A percentile compares a stretch with the other conserved stretches of the same genome.
phyloP scores from a whole-genome alignment of 116 monocot species.

The Trichopus zeylanicus region DNA sequence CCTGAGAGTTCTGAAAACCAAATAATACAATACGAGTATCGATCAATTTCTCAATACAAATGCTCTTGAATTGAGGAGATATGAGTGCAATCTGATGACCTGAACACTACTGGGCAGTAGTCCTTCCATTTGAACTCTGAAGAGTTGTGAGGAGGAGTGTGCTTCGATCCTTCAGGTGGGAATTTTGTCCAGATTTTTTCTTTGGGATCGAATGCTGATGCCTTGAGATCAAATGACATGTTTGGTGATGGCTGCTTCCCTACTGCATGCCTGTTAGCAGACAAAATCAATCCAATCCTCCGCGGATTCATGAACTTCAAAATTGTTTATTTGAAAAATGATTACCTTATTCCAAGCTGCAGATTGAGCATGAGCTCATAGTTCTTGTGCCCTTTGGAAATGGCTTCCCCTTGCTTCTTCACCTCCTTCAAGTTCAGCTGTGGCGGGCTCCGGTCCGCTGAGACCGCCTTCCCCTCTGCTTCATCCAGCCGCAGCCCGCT shows the following conservation, averaged over 20 bases:
- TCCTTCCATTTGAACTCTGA: constrained; percentile 99
- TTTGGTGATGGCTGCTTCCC: constrained; percentile 53
- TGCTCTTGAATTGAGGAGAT: background rate
- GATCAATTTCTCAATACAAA: background rate
- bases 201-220: constrained; percentile 86
- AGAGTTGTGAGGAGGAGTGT: constrained; percentile 95
- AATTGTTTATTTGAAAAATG: background rate
- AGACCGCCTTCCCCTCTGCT: constrained; percentile 1
- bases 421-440: constrained; percentile 14
- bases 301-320: constrained; percentile 2
- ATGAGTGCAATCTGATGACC: constrained; percentile 24
- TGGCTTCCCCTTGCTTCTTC: constrained; percentile 82
- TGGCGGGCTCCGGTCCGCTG: constrained; percentile 1
- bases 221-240: constrained; percentile 63
- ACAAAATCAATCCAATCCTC: too few relatives aligned
- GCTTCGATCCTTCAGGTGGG: constrained; percentile 88
- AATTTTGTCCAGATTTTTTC: constrained; percentile 97
- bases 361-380: constrained; percentile 98
- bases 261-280: constrained; percentile 92
- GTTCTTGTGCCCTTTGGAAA: constrained; percentile 89
- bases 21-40: background rate
- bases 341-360: constrained; percentile 87
- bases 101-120: constrained; percentile 95
- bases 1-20: constrained; percentile 49
- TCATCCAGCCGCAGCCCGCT: constrained; percentile 1